Percentiles rank a stretch among this genome's conserved stretches.
Conservation (phyloP, 1,284 basidiomycete genomes). For the Malassezia globosa region DNA sequence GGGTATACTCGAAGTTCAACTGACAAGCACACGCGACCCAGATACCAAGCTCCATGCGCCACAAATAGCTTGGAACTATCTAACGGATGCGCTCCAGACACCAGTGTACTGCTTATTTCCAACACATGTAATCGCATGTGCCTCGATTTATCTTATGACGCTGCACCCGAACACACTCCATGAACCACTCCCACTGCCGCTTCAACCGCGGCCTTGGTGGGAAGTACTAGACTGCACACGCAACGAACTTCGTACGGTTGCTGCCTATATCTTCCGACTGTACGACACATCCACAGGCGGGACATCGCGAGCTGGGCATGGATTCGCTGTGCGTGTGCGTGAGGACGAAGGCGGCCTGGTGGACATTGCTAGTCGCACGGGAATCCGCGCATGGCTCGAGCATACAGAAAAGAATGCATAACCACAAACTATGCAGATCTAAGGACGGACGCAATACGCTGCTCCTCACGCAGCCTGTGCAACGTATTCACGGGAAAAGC, state of each 20-base stretch:
- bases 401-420: neutral
- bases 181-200: conserved; percentile 37
- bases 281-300: conserved; percentile 19
- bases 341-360: neutral
- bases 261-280: conserved; percentile 28
- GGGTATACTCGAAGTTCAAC: conserved; percentile 52
- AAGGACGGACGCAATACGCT: neutral
- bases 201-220: conserved; percentile 48
- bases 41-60: conserved; percentile 18
- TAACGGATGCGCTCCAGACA: conserved; percentile 60
- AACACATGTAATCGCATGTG: conserved; percentile 74
- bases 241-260: conserved; percentile 27
- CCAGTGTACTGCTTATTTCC: conserved; percentile 78
- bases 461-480: conserved; percentile 14
- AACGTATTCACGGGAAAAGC: conserved; percentile 17
- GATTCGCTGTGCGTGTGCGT: neutral
- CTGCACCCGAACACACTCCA: conserved; percentile 17
- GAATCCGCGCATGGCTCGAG: conserved; percentile 13
- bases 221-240: conserved; percentile 45
- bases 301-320: neutral
- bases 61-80: conserved; percentile 46
- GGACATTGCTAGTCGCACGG: conserved; percentile 2
- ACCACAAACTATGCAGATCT: neutral
- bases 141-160: conserved; percentile 47
- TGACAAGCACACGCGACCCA: neutral